These are phyloP conservation scores for Lathyrus sativus DNA, from an alignment of 306 rosid genomes.

Conservation along the genomic window DNA sequence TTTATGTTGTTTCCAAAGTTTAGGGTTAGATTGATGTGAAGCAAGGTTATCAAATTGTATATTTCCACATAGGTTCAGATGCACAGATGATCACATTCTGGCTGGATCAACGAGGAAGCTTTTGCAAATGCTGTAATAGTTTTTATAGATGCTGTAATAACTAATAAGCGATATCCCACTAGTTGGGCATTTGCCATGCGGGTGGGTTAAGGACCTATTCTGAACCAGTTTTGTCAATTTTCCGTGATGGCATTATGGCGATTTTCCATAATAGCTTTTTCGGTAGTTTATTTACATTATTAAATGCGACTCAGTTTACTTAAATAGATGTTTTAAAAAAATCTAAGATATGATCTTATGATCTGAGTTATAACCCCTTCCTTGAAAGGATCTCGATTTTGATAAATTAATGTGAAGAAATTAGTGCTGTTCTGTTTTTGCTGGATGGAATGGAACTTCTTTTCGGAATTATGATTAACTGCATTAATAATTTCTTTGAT, in stretches of 20 bases:
- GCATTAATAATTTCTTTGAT: conserved; percentile 1
- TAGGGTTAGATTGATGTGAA: conserved; percentile 11
- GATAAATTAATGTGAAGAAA: conserved; percentile 9
- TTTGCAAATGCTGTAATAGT: no score
- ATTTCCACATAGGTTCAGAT: no score
- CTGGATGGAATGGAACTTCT: neutral
- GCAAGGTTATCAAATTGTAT: neutral
- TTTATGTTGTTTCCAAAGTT: neutral
- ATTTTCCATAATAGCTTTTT: neutral
- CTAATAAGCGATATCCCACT: no score
- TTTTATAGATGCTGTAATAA: no score
- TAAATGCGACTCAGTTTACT: neutral
- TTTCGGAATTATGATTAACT: conserved; percentile 3
- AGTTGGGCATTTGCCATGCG: no score
- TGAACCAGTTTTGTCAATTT: no score
- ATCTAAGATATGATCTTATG: neutral
- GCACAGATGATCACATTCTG: no score
- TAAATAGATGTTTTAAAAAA: neutral
- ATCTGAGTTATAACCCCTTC: neutral
- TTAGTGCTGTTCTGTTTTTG: conserved; percentile 8
- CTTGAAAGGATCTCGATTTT: neutral
- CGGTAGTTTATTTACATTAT: neutral
- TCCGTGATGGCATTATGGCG: neutral
- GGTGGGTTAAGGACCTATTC: no score
- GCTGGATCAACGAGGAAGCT: no score